Conservation (phyloP, 805 yeast genomes). For the Naumovozyma castellii region DNA sequence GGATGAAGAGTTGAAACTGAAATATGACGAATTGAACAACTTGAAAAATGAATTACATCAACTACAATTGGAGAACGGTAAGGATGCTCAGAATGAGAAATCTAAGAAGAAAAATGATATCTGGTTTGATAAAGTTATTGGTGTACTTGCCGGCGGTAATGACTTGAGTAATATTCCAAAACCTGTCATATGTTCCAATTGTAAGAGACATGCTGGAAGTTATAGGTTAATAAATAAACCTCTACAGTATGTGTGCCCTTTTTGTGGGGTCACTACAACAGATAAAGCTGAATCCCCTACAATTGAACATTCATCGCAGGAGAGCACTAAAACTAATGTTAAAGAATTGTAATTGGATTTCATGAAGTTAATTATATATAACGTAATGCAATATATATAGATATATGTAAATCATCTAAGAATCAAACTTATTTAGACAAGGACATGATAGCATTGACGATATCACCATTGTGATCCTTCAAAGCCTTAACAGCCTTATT, state of each 20-base stretch:
- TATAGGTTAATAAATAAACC: slow-evolving; percentile 18
- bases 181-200: slow-evolving; percentile 20
- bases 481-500: slow-evolving; percentile 87
- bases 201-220: slow-evolving; percentile 18
- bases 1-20: slow-evolving; percentile 35
- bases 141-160: slow-evolving; percentile 25
- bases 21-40: slow-evolving; percentile 33
- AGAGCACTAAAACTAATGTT: no score
- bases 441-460: slow-evolving; percentile 93
- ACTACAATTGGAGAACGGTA: slow-evolving; percentile 5
- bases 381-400: no score
- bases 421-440: slow-evolving; percentile 32
- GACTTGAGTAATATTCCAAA: slow-evolving; percentile 8
- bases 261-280: slow-evolving; percentile 10
- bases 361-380: no score
- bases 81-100: slow-evolving; percentile 6
- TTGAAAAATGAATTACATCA: slow-evolving; percentile 26
- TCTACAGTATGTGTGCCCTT: slow-evolving; percentile 21
- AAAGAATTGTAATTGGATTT: no score
- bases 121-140: slow-evolving; percentile 29
- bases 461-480: slow-evolving; percentile 80
- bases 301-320: background rate
- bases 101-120: slow-evolving; percentile 15
- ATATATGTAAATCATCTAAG: background rate
- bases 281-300: background rate